Evolutionary conservation across 225 moss, liverwort and hornwort genomes (phyloP), one percentile per base, ranked within the genome.

Genomic region (Physcomitrium patens): DNA sequence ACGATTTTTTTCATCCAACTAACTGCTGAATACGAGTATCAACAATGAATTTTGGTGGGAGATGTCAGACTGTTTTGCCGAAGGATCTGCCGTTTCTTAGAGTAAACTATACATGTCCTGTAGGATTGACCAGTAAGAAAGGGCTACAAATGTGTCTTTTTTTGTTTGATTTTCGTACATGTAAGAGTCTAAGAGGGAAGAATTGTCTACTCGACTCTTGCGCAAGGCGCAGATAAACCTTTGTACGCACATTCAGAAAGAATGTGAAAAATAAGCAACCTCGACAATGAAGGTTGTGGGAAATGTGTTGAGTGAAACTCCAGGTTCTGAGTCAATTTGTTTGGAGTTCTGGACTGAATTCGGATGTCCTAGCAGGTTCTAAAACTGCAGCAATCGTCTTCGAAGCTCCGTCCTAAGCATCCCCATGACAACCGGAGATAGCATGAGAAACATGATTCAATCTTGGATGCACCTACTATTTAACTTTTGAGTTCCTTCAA

Each of bases 331-430:
- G 31, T 37, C 31, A 37, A 7, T 37, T 37, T 37, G 50, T 68
- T 17, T 68, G 13, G 60, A 28, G 12, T 48, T 13, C 19, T 20
- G 3, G 20, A 9, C 54, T 54, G 18, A 24, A 72, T 47, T 7
- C 18, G n/a, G 24, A 51, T 16, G 42, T 60, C 9, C 18, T 66
- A 7, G 31, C 60, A 61, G 16, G 28, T 58, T 50, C 45, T 23
- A 79, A 52, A 24, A 41, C 65, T 65, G 65, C 66, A 77, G 54
- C 49, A 78, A 71, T 31, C 85, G 85, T 50, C 81, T 82, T 28
- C 71, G 81, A 76, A 85, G 83, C 86, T 86, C 86, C 63, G 51
- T 64, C 80, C 83, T 86, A 77, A 54, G 47, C 61, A 63, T 28
- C 8, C 58, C 42, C 78, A 77, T 56, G 41, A 69, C 27, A 69